phyloP scores from a whole-genome alignment of 1,139 yeast genomes.

The Protomyces inouyei region DNA sequence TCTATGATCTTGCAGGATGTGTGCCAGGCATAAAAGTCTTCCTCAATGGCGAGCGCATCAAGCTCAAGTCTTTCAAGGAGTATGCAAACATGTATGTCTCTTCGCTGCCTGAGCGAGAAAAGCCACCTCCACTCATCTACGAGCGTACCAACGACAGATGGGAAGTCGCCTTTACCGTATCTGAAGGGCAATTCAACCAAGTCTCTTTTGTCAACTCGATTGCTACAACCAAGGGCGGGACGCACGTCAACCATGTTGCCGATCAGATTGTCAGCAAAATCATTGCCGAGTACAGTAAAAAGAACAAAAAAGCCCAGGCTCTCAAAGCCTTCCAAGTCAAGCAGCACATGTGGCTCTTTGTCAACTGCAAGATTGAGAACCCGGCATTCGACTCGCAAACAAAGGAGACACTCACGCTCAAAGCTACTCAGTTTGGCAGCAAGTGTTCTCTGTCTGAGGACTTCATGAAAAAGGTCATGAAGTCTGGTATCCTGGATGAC shows the following conservation, averaged over 20 bases:
- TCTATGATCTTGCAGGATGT: slow-evolving; percentile 92
- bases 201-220: slow-evolving; percentile 96
- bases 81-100: slow-evolving; percentile 88
- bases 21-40: slow-evolving; percentile 78
- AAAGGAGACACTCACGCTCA: slow-evolving; percentile 89
- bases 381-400: slow-evolving; percentile 98
- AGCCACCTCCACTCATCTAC: slow-evolving; percentile 56
- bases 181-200: slow-evolving; percentile 86
- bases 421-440: slow-evolving; percentile 84
- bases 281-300: slow-evolving; percentile 66
- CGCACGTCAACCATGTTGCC: slow-evolving; percentile 81
- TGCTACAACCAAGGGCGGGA: slow-evolving; percentile 96
- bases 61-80: slow-evolving; percentile 68
- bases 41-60: slow-evolving; percentile 68
- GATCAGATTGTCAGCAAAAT: slow-evolving; percentile 81
- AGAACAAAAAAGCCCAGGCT: slow-evolving; percentile 61
- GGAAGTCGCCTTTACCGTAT: slow-evolving; percentile 94
- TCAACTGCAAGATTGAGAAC: slow-evolving; percentile 89
- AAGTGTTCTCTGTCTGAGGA: slow-evolving; percentile 68
- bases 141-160: slow-evolving; percentile 75
- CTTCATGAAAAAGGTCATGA: slow-evolving; percentile 65
- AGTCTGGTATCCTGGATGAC: slow-evolving; percentile 77
- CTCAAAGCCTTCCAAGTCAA: slow-evolving; percentile 84
- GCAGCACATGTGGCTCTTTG: slow-evolving; percentile 82
- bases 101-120: slow-evolving; percentile 51